Percentiles rank a stretch among this genome's conserved stretches.
Evolutionary conservation across 1,139 yeast species (phyloP).

Genomic region (Blastobotrys persicus): DNA sequence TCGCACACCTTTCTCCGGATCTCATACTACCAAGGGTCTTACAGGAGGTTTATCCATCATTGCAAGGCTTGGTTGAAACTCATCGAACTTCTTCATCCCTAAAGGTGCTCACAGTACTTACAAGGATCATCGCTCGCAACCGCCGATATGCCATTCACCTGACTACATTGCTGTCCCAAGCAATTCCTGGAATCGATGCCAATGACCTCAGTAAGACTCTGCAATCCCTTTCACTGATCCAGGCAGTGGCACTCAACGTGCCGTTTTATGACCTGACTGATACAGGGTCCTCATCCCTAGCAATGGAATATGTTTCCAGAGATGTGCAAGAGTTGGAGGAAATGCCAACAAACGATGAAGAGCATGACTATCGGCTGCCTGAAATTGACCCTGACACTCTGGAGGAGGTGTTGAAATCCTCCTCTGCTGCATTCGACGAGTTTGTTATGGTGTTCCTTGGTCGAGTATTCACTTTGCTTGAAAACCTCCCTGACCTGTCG

Average conservation of each 20-base stretch:
- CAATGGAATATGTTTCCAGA: conserved; percentile 68
- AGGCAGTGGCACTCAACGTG: conserved; percentile 66
- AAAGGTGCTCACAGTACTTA: conserved; percentile 61
- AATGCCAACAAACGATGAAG: conserved; percentile 5
- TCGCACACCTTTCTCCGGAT: conserved; percentile 64
- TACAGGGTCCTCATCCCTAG: conserved; percentile 46
- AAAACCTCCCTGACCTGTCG: conserved; percentile 58
- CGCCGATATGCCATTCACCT: conserved; percentile 75
- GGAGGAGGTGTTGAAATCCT: conserved; percentile 61
- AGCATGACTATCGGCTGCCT: conserved; percentile 22
- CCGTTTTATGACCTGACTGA: conserved; percentile 51
- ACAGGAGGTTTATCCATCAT: conserved; percentile 77
- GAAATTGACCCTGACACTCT: conserved; percentile 47
- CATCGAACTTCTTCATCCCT: conserved; percentile 79
- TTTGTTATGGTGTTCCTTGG: conserved; percentile 58
- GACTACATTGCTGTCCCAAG: conserved; percentile 65
- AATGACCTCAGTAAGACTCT: conserved; percentile 79
- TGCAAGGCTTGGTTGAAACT: conserved; percentile 73
- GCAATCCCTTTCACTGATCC: conserved; percentile 66
- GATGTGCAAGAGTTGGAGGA: conserved; percentile 37
- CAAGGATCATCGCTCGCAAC: conserved; percentile 63
- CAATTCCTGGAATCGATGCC: conserved; percentile 82
- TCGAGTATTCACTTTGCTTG: conserved; percentile 63
- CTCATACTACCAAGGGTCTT: conserved; percentile 62
- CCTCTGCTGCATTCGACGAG: conserved; percentile 68